Conservation (phyloP, 306 rosid genomes). For the Morella rubra region DNA sequence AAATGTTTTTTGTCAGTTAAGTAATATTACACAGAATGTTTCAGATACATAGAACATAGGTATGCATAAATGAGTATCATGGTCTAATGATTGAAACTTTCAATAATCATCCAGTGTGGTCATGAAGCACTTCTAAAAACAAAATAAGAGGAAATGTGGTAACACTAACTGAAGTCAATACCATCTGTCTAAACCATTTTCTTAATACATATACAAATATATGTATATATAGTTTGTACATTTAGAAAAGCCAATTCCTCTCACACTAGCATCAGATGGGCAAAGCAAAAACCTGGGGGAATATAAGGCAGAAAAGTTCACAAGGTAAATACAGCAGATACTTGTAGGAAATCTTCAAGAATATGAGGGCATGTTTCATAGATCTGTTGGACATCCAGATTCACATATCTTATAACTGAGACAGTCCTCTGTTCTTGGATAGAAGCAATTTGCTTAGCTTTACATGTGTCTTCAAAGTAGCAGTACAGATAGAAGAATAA, state of each 20-base stretch:
- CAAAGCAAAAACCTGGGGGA: background rate
- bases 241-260: background rate
- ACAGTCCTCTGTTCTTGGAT: background rate
- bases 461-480: background rate
- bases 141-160: background rate
- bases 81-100: background rate
- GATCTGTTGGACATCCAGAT: background rate
- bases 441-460: background rate
- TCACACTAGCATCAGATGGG: background rate
- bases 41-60: conserved; percentile 3
- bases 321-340: background rate
- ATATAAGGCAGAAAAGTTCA: background rate
- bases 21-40: no score
- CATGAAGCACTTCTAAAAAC: background rate
- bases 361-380: background rate
- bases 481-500: background rate
- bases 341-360: background rate
- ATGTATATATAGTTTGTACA: background rate
- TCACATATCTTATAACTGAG: background rate
- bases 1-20: conserved; percentile 5
- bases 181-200: no score
- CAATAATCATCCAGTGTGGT: background rate
- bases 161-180: no score
- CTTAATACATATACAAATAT: no score
- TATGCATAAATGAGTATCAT: background rate